A percentile compares a stretch with the other conserved stretches of the same genome.
These are phyloP conservation scores for Cercospora janseana DNA, from an alignment of 2,329 filamentous ascomycete species.

Conservation along the genomic window DNA sequence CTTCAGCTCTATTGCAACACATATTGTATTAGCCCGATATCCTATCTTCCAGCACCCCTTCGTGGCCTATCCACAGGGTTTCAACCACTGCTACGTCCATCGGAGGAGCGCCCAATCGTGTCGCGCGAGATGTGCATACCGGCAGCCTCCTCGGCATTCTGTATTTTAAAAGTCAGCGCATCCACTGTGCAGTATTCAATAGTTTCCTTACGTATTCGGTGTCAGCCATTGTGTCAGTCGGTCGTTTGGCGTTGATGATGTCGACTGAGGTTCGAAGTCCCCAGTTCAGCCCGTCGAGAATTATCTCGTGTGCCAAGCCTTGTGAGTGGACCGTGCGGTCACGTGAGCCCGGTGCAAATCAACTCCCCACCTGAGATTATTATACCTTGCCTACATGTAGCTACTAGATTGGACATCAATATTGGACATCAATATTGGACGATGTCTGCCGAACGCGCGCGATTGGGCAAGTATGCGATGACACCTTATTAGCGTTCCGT, in stretches of 20 bases:
- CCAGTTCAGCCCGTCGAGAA: neutral
- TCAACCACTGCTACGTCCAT: slow-evolving; percentile 33
- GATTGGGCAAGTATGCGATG: no score
- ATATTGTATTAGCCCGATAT: slow-evolving; percentile 37
- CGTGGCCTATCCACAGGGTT: slow-evolving; percentile 45
- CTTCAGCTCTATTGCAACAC: slow-evolving; percentile 76
- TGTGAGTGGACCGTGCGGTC: neutral
- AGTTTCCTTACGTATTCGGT: slow-evolving; percentile 73
- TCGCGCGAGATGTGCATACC: slow-evolving; percentile 49
- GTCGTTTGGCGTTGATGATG: slow-evolving; percentile 36
- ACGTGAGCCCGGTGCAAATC: neutral
- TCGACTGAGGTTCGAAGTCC: slow-evolving; percentile 20
- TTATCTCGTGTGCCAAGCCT: slow-evolving; percentile 7
- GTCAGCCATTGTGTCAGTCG: slow-evolving; percentile 72
- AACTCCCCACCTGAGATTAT: no score
- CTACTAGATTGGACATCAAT: no score
- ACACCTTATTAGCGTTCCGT: no score
- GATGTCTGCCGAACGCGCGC: no score
- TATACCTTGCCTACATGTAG: no score
- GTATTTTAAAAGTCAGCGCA: slow-evolving; percentile 29
- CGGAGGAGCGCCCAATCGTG: slow-evolving; percentile 30
- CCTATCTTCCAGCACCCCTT: slow-evolving; percentile 43
- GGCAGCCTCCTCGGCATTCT: slow-evolving; percentile 97
- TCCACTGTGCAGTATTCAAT: slow-evolving; percentile 17
- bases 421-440: no score